Percentiles rank a stretch among this genome's conserved stretches.
phyloP scores from a whole-genome alignment of 1,284 basidiomycete species.

The Pascua sp. region DNA sequence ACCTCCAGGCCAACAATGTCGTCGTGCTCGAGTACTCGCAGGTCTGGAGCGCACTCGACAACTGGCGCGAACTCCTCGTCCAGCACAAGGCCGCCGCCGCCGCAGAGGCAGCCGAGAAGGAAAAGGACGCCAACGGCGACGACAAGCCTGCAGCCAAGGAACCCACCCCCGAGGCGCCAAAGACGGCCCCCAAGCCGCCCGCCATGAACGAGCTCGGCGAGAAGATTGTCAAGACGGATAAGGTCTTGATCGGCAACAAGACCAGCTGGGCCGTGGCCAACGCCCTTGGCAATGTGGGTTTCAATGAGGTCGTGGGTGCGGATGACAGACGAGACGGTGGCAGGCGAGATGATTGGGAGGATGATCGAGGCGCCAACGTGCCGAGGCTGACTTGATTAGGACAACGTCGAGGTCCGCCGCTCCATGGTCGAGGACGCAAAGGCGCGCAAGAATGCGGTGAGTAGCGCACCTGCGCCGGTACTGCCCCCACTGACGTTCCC shows the following conservation, averaged over 20 bases:
- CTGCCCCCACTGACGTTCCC: background rate
- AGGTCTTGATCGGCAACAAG: slow-evolving; percentile 61
- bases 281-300: slow-evolving; percentile 58
- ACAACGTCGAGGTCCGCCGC: slow-evolving; percentile 60
- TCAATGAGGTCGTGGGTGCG: too few relatives aligned
- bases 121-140: background rate
- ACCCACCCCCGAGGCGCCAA: background rate
- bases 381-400: slow-evolving; percentile 25
- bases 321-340: too few relatives aligned
- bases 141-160: slow-evolving; percentile 8
- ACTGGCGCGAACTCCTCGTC: slow-evolving; percentile 21
- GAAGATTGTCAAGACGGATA: slow-evolving; percentile 41
- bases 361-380: too few relatives aligned
- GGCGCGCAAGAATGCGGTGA: slow-evolving; percentile 76
- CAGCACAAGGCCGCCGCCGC: slow-evolving; percentile 13
- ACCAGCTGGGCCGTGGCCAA: slow-evolving; percentile 74
- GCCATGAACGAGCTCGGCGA: slow-evolving; percentile 13
- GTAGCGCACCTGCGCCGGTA: background rate
- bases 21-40: slow-evolving; percentile 67
- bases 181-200: background rate
- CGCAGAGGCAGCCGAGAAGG: slow-evolving; percentile 4
- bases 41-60: slow-evolving; percentile 55
- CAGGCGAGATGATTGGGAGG: too few relatives aligned
- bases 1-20: slow-evolving; percentile 61
- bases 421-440: slow-evolving; percentile 81